phyloP scores from a whole-genome alignment of 2,329 filamentous ascomycete species.

The Cytospora mali region DNA sequence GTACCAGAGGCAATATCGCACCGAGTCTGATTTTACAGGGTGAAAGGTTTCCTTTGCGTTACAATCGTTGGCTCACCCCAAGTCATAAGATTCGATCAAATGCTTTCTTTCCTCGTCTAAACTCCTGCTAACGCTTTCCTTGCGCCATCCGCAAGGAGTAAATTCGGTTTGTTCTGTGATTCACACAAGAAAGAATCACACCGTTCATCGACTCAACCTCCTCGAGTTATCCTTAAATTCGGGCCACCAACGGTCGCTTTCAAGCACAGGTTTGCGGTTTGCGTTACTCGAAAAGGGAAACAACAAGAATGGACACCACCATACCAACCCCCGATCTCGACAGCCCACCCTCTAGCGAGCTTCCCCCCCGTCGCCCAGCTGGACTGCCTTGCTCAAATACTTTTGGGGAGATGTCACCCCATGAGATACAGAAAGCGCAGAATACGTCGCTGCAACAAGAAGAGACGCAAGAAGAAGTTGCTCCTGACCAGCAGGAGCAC shows the following conservation, averaged over 20 bases:
- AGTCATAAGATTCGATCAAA: not conserved
- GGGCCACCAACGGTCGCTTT: not conserved
- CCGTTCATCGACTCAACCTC: not conserved
- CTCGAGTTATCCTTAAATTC: not conserved
- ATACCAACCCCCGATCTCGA: not conserved
- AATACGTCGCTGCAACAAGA: not conserved
- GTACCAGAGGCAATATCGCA: not conserved
- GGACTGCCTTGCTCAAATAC: not conserved
- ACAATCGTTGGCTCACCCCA: not conserved
- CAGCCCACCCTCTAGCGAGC: not conserved
- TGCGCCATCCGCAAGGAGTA: not conserved
- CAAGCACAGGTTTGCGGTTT: slow-evolving; percentile 1
- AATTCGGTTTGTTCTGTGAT: not conserved
- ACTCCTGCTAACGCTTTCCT: not conserved
- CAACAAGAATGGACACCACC: slow-evolving; percentile 1
- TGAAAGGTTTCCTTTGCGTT: not conserved
- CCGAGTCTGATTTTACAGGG: not conserved
- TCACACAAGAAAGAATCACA: not conserved
- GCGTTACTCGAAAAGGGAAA: not conserved
- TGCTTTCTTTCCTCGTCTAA: not conserved
- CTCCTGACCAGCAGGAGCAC: not conserved
- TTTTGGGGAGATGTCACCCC: not conserved
- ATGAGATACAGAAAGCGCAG: not conserved
- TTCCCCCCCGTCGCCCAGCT: not conserved
- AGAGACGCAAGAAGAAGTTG: not conserved